Conservation (phyloP, 768 basidiomycete genomes). For the Mycena metata region DNA sequence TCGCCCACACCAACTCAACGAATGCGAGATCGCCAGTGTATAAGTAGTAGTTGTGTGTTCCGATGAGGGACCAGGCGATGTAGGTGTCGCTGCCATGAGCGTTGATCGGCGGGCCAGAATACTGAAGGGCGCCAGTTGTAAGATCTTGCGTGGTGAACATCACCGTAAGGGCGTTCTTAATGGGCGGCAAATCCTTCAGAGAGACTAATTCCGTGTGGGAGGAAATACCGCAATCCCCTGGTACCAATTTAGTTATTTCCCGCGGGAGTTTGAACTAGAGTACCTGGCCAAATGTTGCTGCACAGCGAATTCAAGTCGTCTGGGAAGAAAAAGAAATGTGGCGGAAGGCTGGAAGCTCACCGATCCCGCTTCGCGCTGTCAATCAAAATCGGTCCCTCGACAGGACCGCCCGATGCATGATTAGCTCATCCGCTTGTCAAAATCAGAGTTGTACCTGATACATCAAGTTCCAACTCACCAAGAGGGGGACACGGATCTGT, state of each 20-base stretch:
- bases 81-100: constrained; percentile 59
- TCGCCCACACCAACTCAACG: constrained; percentile 63
- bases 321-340: not conserved
- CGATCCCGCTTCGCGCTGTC: constrained; percentile 68
- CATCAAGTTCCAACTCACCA: not conserved
- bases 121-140: constrained; percentile 58
- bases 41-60: constrained; percentile 66
- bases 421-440: constrained; percentile 58
- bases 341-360: constrained; percentile 45
- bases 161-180: constrained; percentile 62
- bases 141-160: constrained; percentile 65
- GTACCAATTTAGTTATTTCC: too few relatives aligned
- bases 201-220: constrained; percentile 54
- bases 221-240: constrained; percentile 59
- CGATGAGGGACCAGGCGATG: constrained; percentile 53
- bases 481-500: constrained; percentile 46
- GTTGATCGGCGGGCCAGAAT: constrained; percentile 57
- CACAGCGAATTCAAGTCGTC: not conserved
- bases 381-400: constrained; percentile 63
- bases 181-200: constrained; percentile 50
- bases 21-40: constrained; percentile 67
- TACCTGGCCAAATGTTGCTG: constrained; percentile 48
- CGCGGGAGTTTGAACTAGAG: too few relatives aligned
- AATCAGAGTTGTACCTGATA: not conserved
- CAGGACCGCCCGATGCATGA: constrained; percentile 61